Base-by-base conservation (phyloP, 805 yeast species). In the Saccharomycopsis fermentans region DNA sequence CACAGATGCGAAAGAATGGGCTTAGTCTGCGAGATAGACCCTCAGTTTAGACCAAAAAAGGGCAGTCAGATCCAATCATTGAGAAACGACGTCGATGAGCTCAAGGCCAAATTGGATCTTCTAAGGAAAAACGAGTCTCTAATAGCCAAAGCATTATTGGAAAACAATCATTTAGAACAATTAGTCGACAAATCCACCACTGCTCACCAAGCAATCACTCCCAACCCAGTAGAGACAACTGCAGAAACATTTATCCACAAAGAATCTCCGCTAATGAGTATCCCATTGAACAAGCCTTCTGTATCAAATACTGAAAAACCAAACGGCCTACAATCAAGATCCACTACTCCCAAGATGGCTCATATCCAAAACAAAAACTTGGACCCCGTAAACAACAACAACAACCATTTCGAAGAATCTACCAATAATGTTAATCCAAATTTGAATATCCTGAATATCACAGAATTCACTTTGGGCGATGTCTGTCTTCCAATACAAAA, bases 41-140 rank as follows among this genome's bases (percentile, higher is more conserved):
- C 97, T 1, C 85, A 85, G 65, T 91, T 90, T 70, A 79, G 90
- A 66, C 97, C 97, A 3, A 85, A 88, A 65, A 90, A 90, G 70
- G 97, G 97, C 0, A 85, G 92, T 1, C 97, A 90, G 69, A 83
- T 90, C 29, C 96, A 90, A 65, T 78, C 85, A 57, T 73, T 91
- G 65, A 79, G 90, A 64, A 87, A 87, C 65, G 97, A 91, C 65
- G 90, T 90, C 5, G 91, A 87, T 66, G 92, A 86, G 64, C 72
- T 90, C 63, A 83, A 85, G 65, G 76, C 85, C 48, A 84, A 86
- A 73, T 83, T 87, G 64, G 89, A 85, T 66, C 77, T 79, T 70
- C 70, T 84, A 52, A 78, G 81, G 43, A 78, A 81, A 67, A 86
- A 83, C 72, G 92, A 86, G 70, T 78, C 81, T 27, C 69, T 86